Evolutionary conservation across 345 rosid genomes (phyloP).

Genomic region (Populus simonii): DNA sequence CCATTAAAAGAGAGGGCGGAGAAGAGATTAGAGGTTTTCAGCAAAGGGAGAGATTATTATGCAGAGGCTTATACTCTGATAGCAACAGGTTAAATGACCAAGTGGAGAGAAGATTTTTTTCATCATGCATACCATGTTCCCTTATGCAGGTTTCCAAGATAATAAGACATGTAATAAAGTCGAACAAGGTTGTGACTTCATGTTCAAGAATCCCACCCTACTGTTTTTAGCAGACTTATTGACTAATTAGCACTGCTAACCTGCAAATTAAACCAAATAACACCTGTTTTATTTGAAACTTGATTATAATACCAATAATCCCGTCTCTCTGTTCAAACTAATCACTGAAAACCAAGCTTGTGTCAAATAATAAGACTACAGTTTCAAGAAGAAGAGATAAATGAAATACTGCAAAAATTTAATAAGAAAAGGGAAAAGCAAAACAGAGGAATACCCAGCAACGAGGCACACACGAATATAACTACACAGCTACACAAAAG

Average conservation of each 20-base stretch:
- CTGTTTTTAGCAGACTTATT: background rate
- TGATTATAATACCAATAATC: background rate
- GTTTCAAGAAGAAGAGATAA: background rate
- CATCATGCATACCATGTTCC: background rate
- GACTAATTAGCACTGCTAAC: background rate
- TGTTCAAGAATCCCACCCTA: background rate
- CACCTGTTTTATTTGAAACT: background rate
- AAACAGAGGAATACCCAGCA: background rate
- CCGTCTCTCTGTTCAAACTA: background rate
- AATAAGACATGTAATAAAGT: slow-evolving; percentile 13
- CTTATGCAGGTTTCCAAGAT: background rate
- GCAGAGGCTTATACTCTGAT: background rate
- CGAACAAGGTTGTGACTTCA: slow-evolving; percentile 18
- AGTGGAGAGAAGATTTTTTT: background rate
- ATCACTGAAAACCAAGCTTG: slow-evolving; percentile 1
- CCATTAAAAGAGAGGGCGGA: slow-evolving; percentile 20
- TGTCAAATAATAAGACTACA: background rate
- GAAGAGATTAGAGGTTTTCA: slow-evolving; percentile 21
- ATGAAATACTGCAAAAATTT: background rate
- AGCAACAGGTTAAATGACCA: slow-evolving; percentile 2
- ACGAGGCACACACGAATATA: background rate
- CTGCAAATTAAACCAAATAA: background rate
- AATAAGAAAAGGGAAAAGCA: background rate
- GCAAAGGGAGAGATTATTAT: slow-evolving; percentile 8
- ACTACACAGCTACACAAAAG: background rate